Conservation (phyloP, 768 basidiomycete genomes). For the Phanerodontia chrysosporium region DNA sequence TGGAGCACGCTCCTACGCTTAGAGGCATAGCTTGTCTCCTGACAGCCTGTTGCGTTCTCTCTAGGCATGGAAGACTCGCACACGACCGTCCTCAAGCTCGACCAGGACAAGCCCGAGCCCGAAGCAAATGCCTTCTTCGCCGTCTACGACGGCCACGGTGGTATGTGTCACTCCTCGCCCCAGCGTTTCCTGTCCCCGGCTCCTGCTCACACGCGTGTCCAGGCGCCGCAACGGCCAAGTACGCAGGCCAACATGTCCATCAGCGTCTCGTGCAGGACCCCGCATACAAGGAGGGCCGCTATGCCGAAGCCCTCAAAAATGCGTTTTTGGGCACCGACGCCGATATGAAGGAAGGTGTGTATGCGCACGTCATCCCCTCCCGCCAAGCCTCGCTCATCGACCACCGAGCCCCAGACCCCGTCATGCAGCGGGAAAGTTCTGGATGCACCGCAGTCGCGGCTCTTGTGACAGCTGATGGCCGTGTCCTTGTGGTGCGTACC, state of each 20-base stretch:
- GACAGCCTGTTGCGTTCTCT: background rate
- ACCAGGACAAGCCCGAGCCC: constrained; percentile 36
- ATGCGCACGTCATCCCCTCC: constrained; percentile 6
- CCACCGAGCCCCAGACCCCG: constrained; percentile 54
- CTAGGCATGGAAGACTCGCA: constrained; percentile 98
- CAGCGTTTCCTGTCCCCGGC: background rate
- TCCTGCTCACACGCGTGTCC: background rate
- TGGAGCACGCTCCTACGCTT: constrained; percentile 4
- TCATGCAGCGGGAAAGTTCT: constrained; percentile 86
- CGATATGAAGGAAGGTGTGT: constrained; percentile 79
- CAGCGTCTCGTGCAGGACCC: constrained; percentile 71
- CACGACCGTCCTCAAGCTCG: constrained; percentile 66
- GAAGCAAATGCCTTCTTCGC: constrained; percentile 81
- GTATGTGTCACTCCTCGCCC: constrained; percentile 39
- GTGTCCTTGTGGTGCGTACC: constrained; percentile 72
- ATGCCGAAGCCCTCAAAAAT: constrained; percentile 73
- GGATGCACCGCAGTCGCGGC: constrained; percentile 95
- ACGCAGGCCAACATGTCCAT: constrained; percentile 82
- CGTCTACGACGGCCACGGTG: constrained; percentile 98
- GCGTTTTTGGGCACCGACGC: constrained; percentile 95
- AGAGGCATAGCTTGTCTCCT: constrained; percentile 16
- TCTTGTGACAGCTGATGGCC: constrained; percentile 70
- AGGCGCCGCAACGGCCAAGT: constrained; percentile 85
- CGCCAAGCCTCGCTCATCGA: constrained; percentile 12
- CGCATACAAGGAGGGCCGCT: constrained; percentile 64